Evolutionary conservation across 1,139 yeast species (phyloP), one percentile per base, ranked within the genome.

Genomic region (Blastobotrys persicus): DNA sequence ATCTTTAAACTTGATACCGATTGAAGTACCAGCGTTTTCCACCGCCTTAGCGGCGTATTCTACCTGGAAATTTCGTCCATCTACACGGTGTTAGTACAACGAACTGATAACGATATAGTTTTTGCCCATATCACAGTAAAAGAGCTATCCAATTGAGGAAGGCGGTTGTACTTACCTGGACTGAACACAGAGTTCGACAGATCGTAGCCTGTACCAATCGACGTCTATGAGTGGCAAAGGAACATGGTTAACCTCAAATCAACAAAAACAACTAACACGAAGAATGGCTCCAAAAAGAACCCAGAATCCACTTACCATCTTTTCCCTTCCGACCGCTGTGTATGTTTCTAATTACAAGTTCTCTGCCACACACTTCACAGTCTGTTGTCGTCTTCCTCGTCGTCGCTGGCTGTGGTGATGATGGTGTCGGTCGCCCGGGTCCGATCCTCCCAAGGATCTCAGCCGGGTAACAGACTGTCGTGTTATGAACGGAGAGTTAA

Each of bases 31-130:
- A 41, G 96, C 97, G 65, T 89, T 91, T 69, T 94, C 98, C 5
- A 92, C 98, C 1, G 98, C 98, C 69, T 94, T 94, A 66, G 86
- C 78, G 40, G 99, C 99, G 63, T 94, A 94, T 71, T 94, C 98
- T 19, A 92, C 98, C 71, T 94, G 99, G 73, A 94, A 94, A 71
- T 91, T 92, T 72, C 98, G 81, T 47, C 99, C 99, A 69, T 94
- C 98, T 67, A 66, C 61, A 9, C n/a, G n/a, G n/a, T n/a, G n/a
- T n/a, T n/a, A n/a, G n/a, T n/a, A n/a, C n/a, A n/a, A n/a, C n/a
- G n/a, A n/a, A n/a, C n/a, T n/a, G n/a, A n/a, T n/a, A n/a, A n/a
- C n/a, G n/a, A n/a, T n/a, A n/a, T n/a, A n/a, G n/a, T n/a, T n/a
- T n/a, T n/a, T n/a, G n/a, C n/a, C n/a, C n/a, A n/a, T n/a, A n/a